phyloP scores from a whole-genome alignment of 2,329 filamentous ascomycete species.

The Microcyclosporella mali region DNA sequence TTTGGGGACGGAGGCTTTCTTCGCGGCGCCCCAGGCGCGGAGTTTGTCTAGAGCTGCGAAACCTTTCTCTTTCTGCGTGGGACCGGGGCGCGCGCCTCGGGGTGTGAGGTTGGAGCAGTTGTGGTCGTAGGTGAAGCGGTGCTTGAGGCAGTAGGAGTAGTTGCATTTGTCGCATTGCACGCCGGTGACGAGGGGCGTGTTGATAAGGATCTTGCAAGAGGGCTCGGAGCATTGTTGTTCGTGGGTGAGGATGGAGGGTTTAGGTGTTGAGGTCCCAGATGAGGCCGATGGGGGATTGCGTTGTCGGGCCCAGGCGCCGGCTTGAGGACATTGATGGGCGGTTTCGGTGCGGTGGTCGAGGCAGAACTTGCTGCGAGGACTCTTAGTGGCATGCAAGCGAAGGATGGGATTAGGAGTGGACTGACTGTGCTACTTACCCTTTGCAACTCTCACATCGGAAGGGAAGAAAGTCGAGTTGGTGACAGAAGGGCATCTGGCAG shows the following conservation, averaged over 20 bases:
- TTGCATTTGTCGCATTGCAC: conserved; percentile 68
- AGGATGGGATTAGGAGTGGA: not conserved
- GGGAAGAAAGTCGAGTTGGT: conserved; percentile 91
- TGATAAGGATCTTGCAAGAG: conserved; percentile 63
- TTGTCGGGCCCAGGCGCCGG: conserved; percentile 54
- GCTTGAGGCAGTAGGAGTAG: conserved; percentile 69
- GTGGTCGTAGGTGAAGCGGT: conserved; percentile 73
- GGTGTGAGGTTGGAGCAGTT: conserved; percentile 71
- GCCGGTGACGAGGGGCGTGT: conserved; percentile 60
- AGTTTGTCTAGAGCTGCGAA: conserved; percentile 69
- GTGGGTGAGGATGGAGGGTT: conserved; percentile 52
- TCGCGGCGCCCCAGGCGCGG: conserved; percentile 71
- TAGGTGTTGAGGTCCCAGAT: conserved; percentile 32
- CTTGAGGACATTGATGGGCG: conserved; percentile 62
- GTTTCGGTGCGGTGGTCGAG: conserved; percentile 87
- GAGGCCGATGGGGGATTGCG: conserved; percentile 29
- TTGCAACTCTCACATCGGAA: conserved; percentile 88
- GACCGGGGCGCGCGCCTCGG: conserved; percentile 45
- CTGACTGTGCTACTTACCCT: conserved; percentile 41
- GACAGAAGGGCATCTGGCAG: conserved; percentile 87
- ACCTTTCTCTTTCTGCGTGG: conserved; percentile 57
- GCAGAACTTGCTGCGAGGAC: conserved; percentile 54
- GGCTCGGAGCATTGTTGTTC: conserved; percentile 64
- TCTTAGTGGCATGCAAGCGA: conserved; percentile 1
- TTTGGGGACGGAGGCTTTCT: conserved; percentile 38